Evolutionary conservation across 306 rosid species (phyloP), one percentile per base, ranked within the genome.

Genomic region (Sindora glabra): DNA sequence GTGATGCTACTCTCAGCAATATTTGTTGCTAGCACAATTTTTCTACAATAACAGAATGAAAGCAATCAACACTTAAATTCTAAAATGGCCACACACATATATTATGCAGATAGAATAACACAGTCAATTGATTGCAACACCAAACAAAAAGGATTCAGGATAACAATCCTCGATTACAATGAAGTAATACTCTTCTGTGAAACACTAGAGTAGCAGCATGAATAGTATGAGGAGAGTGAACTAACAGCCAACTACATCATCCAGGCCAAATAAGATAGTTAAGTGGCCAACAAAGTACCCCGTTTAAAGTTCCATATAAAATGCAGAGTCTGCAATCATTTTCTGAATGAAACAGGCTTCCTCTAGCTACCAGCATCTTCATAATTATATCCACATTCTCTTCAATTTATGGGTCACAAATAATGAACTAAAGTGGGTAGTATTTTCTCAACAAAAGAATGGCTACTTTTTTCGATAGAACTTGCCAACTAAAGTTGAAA

Each of bases 1-100:
- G 98, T 92, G 75, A 92, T 92, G 76, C 98, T 92, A 67, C 96
- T 92, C 85, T 92, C 98, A 10, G 98, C 98, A 77, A 92, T 92
- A 73, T 92, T 92, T 42, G 98, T 92, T 32, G 98, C 96, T 23
- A 92, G 80, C 64, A 88, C 98, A 81, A 92, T 83, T 83, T 92
- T 92, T 65, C 98, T 92, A 64, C 85, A 81, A 52, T 14, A 41
- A 71, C 2, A 73, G 44, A 81, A 48, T 38, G 50, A 48, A 61
- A 14, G 56, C 22, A 53, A 49, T 55, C 50, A 74, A 58, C 52
- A 64, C 57, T 36, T 41, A 56, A 54, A 51, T 47, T 51, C 47
- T 22, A 38, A 67, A 45, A 45, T 56, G 58, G 46, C 11, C 68
- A 61, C 33, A 59, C 51, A 47, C 34, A 29, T 32, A 46, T 33